Percentiles rank a stretch among this genome's conserved stretches.
Conservation (phyloP, 139 green algal species). For the Closterium sp. region DNA sequence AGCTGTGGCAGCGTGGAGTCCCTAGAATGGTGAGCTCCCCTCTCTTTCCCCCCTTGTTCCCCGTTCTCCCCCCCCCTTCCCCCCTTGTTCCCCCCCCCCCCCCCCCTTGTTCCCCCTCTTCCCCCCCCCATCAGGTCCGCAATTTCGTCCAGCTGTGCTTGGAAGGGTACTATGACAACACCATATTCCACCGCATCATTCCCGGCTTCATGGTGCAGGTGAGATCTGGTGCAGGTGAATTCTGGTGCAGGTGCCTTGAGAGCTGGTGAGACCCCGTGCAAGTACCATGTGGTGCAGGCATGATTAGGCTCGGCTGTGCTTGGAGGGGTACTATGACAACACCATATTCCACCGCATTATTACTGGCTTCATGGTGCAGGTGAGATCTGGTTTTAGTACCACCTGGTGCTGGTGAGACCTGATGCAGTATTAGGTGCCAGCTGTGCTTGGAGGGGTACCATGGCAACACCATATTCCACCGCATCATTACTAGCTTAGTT, state of each 20-base stretch:
- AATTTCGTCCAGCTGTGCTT: constrained; percentile 96
- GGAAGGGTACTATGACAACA: constrained; percentile 68
- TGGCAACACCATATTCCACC: constrained; percentile 46
- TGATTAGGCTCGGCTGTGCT: too few relatives aligned
- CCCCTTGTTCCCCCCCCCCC: neutral
- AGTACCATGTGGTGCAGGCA: too few relatives aligned
- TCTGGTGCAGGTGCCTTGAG: constrained; percentile 1
- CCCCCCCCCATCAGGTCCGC: constrained; percentile 33
- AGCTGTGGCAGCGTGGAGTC: too few relatives aligned
- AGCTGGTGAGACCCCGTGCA: too few relatives aligned
- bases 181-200: constrained; percentile 53
- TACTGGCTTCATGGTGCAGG: constrained; percentile 49
- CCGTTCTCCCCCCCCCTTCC: neutral
- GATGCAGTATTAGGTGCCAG: constrained; percentile 82
- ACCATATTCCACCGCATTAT: constrained; percentile 54
- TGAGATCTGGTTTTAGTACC: neutral
- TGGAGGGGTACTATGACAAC: constrained; percentile 71
- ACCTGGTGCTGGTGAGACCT: too few relatives aligned
- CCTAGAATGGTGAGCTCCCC: neutral
- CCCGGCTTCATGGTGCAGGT: constrained; percentile 54
- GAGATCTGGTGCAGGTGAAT: too few relatives aligned
- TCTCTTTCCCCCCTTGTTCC: neutral
- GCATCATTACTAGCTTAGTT: constrained; percentile 46
- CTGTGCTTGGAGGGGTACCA: constrained; percentile 82
- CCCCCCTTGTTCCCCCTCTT: neutral